These are phyloP conservation scores for Dentipellis sp. DNA, from an alignment of 768 basidiomycete species.

Conservation along the genomic window DNA sequence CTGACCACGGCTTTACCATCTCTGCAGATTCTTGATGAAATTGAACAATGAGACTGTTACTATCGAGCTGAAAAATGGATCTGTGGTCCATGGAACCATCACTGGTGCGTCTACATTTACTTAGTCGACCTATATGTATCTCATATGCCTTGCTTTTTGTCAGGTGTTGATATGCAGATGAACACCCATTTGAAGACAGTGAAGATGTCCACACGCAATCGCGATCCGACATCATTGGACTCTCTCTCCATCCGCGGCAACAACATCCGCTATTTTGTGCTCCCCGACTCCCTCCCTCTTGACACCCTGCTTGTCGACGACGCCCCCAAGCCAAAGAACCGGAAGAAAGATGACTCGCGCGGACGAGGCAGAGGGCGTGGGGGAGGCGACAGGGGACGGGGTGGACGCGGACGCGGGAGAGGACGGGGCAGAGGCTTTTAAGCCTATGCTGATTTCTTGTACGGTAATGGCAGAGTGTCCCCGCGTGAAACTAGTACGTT, in stretches of 20 bases:
- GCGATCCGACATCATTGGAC: slow-evolving; percentile 81
- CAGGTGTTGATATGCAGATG: slow-evolving; percentile 99
- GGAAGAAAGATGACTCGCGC: slow-evolving; percentile 79
- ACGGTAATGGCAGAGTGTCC: neutral
- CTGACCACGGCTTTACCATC: slow-evolving; percentile 8
- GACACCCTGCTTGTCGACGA: slow-evolving; percentile 98
- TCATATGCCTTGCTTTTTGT: too few relatives aligned
- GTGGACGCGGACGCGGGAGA: slow-evolving; percentile 43
- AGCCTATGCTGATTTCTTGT: neutral
- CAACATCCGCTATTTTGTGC: slow-evolving; percentile 92
- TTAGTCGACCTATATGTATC: neutral
- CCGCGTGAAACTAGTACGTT: neutral
- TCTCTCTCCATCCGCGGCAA: slow-evolving; percentile 92
- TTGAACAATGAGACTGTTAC: slow-evolving; percentile 99
- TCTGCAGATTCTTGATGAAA: slow-evolving; percentile 92
- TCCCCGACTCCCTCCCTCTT: slow-evolving; percentile 94
- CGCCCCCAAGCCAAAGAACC: slow-evolving; percentile 89
- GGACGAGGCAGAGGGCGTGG: slow-evolving; percentile 51
- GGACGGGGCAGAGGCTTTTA: slow-evolving; percentile 32
- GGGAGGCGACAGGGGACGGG: slow-evolving; percentile 37
- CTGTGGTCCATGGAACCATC: slow-evolving; percentile 91
- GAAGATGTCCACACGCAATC: slow-evolving; percentile 90
- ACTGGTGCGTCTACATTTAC: slow-evolving; percentile 50
- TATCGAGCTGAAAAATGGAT: slow-evolving; percentile 96
- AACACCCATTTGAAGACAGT: slow-evolving; percentile 98